These are phyloP conservation scores for Paulinella micropora DNA, from an alignment of 78 protist species.

Conservation along the genomic window DNA sequence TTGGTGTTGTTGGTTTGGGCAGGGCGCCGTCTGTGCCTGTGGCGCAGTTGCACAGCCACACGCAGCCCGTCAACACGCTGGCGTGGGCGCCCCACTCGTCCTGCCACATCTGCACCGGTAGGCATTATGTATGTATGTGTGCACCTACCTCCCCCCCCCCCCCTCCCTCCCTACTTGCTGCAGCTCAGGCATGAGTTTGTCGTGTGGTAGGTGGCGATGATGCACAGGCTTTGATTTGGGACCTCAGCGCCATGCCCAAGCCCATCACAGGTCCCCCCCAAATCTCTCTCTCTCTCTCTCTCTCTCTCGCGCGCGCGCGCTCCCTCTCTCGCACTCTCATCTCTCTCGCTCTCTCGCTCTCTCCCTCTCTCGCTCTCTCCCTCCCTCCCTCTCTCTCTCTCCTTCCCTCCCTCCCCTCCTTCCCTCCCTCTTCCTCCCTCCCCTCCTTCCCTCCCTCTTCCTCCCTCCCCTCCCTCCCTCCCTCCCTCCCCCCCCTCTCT, in stretches of 20 bases:
- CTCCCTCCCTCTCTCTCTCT: not conserved
- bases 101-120: slow-evolving; percentile 75
- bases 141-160: not conserved
- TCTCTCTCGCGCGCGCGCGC: no score
- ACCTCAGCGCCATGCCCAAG: slow-evolving; percentile 63
- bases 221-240: slow-evolving; percentile 89
- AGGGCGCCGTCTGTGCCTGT: slow-evolving; percentile 81
- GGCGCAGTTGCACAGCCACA: slow-evolving; percentile 55
- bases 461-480: not conserved
- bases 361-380: no score
- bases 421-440: not conserved
- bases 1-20: not conserved
- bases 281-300: no score
- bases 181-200: no score
- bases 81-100: slow-evolving; percentile 93
- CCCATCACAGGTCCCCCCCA: slow-evolving; percentile 59
- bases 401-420: not conserved
- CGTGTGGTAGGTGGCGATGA: slow-evolving; percentile 81
- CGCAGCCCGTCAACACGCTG: slow-evolving; percentile 60
- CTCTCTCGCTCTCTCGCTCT: no score
- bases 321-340: no score
- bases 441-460: not conserved
- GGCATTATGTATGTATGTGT: not conserved
- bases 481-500: no score
- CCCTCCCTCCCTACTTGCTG: not conserved